Conservation (phyloP, 75 land plant genomes). For the Sequoiadendron giganteum region DNA sequence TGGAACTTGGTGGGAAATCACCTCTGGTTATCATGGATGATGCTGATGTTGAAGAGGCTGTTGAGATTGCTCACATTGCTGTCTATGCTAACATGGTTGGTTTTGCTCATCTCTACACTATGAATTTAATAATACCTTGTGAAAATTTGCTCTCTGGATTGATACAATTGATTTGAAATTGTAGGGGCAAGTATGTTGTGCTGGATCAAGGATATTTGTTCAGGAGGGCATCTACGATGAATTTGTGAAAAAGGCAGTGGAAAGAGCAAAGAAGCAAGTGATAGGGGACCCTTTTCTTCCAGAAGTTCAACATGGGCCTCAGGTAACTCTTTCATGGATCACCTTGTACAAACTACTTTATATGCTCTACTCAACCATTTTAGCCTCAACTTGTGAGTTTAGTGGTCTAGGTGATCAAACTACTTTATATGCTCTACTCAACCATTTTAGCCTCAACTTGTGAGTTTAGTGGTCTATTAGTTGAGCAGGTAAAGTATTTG, state of each 20-base stretch:
- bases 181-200: slow-evolving; percentile 36
- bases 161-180: background rate
- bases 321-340: slow-evolving; percentile 15
- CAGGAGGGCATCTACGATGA: slow-evolving; percentile 34
- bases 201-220: slow-evolving; percentile 30
- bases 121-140: background rate
- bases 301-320: slow-evolving; percentile 34
- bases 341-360: too few relatives aligned
- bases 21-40: slow-evolving; percentile 22
- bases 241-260: slow-evolving; percentile 21
- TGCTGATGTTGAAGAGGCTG: slow-evolving; percentile 20
- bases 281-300: slow-evolving; percentile 30
- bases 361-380: too few relatives aligned
- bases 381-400: too few relatives aligned
- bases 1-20: slow-evolving; percentile 33
- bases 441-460: too few relatives aligned
- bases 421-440: too few relatives aligned
- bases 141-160: background rate
- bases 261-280: background rate
- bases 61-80: background rate
- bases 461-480: too few relatives aligned
- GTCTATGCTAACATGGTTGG: background rate
- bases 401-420: too few relatives aligned
- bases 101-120: too few relatives aligned
- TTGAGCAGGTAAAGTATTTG: too few relatives aligned